Evolutionary conservation across 768 basidiomycete species (phyloP).

Genomic region (Boletus subcaerulescens): DNA sequence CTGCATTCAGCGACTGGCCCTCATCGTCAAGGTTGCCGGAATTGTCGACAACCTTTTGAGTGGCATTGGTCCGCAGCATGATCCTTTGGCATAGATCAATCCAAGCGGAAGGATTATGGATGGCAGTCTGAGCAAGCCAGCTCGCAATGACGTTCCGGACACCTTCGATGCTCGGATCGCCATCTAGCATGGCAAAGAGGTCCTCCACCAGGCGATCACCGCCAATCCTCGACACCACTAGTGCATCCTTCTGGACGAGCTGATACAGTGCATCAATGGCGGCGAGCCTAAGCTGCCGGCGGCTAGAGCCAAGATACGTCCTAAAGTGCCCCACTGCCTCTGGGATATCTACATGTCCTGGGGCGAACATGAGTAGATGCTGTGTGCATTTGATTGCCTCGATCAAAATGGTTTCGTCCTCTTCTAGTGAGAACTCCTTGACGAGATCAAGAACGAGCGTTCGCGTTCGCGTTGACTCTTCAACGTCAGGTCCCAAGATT

Average conservation of each 20-base stretch:
- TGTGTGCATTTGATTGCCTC: constrained; percentile 96
- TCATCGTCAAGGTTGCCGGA: constrained; percentile 78
- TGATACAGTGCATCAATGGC: constrained; percentile 97
- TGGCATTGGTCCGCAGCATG: constrained; percentile 90
- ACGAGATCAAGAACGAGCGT: constrained; percentile 82
- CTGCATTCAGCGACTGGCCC: constrained; percentile 82
- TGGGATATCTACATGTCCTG: constrained; percentile 78
- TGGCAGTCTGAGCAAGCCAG: constrained; percentile 94
- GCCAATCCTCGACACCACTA: constrained; percentile 87
- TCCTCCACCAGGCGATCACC: constrained; percentile 94
- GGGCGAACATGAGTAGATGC: constrained; percentile 95
- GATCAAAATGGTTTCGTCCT: constrained; percentile 84
- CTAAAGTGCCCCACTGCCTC: constrained; percentile 77
- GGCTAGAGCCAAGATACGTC: constrained; percentile 72
- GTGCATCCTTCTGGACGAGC: constrained; percentile 92
- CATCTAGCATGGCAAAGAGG: constrained; percentile 92
- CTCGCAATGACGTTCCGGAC: constrained; percentile 89
- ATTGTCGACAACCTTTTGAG: constrained; percentile 69
- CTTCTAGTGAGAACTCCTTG: constrained; percentile 78
- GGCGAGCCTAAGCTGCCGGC: constrained; percentile 85
- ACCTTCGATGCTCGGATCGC: constrained; percentile 90
- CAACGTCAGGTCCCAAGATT: constrained; percentile 92
- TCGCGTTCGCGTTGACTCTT: constrained; percentile 80
- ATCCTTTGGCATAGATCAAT: constrained; percentile 97
- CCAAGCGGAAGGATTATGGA: constrained; percentile 94